Base-by-base conservation (phyloP, 2,329 filamentous ascomycete genomes). In the Claviceps monticola region DNA sequence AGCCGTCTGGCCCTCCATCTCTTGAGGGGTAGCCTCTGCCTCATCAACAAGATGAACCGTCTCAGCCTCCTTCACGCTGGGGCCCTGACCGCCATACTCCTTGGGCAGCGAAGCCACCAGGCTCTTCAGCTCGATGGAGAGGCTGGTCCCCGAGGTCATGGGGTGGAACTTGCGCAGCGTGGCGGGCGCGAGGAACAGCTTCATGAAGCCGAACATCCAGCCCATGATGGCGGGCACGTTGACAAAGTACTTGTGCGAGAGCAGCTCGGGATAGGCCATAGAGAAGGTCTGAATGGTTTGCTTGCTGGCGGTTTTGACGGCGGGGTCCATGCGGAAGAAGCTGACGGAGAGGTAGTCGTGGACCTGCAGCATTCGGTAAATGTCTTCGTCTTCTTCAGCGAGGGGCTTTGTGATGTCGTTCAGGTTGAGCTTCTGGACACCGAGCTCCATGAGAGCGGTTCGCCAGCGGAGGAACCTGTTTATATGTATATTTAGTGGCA, bases 221-320 rank as follows among this genome's bases (percentile, higher is more conserved):
- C 88, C 86, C 90, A 96, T 96, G 61, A 96, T 75, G 52, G 83
- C 69, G 0, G 91, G 91, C 5, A 96, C 88, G 62, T 96, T 96
- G 70, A 96, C 86, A 64, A 96, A 96, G 76, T 90, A 96, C 74
- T 96, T 96, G 71, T 91, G 73, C 7, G 62, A 55, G 23, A 96
- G 76, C 9, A 95, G 80, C 72, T 96, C 91, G 0, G 91, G 90
- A 70, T 96, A 96, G 58, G 86, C 86, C 58, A 79, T 82, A 49
- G 83, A 79, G 65, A 96, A 88, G 49, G 86, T 75, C 55, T 85
- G 77, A 65, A 96, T 94, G 46, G 87, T 90, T 70, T 90, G 82
- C 62, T 81, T 83, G 57, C 81, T 85, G 16, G 87, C 86, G 3
- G 81, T 75, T 67, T 86, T 89, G 68, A 93, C 82, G 53, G 77